Evolutionary conservation across 2,329 filamentous ascomycete species (phyloP).

Genomic region (Talaromyces pinophilus): DNA sequence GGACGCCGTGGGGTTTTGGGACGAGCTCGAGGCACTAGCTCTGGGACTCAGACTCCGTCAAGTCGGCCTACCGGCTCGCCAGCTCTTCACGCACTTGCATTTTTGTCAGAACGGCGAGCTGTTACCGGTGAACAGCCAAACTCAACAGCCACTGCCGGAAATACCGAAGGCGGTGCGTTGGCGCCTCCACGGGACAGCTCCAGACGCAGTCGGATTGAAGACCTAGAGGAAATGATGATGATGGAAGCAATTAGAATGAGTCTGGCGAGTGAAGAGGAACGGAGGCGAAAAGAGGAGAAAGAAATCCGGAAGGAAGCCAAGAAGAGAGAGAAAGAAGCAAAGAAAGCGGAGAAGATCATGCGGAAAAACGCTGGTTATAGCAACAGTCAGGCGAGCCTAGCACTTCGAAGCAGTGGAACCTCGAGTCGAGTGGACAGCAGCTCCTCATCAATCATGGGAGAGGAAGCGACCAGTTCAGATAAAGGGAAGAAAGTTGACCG

Average conservation of each 20-base stretch:
- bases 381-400: constrained; percentile 63
- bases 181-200: constrained; percentile 53
- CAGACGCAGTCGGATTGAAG: constrained; percentile 69
- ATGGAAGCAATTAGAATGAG: constrained; percentile 92
- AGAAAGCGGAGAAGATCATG: constrained; percentile 68
- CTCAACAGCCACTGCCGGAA: not conserved
- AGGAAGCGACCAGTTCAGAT: constrained; percentile 42
- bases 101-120: constrained; percentile 48
- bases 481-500: constrained; percentile 75
- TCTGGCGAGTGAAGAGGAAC: constrained; percentile 88
- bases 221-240: constrained; percentile 98
- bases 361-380: constrained; percentile 62
- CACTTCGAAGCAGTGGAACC: constrained; percentile 52
- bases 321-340: constrained; percentile 79
- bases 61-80: constrained; percentile 37
- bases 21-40: constrained; percentile 42
- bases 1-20: constrained; percentile 57
- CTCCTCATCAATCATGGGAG: constrained; percentile 39
- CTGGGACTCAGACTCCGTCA: constrained; percentile 35
- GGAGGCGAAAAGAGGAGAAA: constrained; percentile 82
- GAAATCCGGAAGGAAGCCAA: constrained; percentile 80
- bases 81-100: constrained; percentile 49
- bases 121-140: constrained; percentile 33
- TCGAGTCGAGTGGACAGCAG: constrained; percentile 41
- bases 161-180: constrained; percentile 37